Percentiles rank a stretch among this genome's conserved stretches.
Evolutionary conservation across 176 grass and related monocot species (phyloP).

Genomic region (Cenchrus purpureus): DNA sequence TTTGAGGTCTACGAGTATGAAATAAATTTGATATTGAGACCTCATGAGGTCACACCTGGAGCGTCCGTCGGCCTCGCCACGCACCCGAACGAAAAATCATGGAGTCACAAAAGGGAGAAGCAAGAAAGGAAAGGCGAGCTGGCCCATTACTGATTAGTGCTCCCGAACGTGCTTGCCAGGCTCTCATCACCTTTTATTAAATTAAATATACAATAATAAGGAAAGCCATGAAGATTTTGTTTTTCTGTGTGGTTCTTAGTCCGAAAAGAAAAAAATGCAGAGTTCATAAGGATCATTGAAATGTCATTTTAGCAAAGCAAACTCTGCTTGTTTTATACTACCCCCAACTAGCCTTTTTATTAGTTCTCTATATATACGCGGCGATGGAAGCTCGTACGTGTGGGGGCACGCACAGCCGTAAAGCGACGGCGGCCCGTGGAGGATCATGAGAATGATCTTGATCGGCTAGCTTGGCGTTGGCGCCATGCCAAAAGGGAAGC

Average conservation of each 20-base stretch:
- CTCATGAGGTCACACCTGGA: neutral
- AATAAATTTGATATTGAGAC: neutral
- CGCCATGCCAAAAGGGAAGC: constrained; percentile 24
- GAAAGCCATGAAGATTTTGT: constrained; percentile 18
- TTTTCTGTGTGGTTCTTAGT: too few species aligned
- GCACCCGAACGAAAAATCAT: constrained; percentile 3
- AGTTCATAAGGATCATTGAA: neutral
- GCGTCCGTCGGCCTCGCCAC: neutral
- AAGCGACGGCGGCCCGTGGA: neutral
- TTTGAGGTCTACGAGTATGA: too few species aligned
- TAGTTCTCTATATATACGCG: neutral
- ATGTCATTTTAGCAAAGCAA: neutral
- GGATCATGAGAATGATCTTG: neutral
- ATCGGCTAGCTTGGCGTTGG: neutral
- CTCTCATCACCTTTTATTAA: neutral
- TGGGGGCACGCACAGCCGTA: constrained; percentile 15
- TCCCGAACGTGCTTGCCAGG: constrained; percentile 24
- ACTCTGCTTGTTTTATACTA: neutral
- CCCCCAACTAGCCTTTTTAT: neutral
- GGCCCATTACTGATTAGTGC: neutral
- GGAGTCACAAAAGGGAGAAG: neutral
- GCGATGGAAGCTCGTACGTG: neutral
- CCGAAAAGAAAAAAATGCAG: too few species aligned
- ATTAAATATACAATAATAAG: neutral
- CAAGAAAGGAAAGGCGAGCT: neutral